Evolutionary conservation across 305 asterid species (phyloP).

Genomic region (Fraxinus angustifolia): DNA sequence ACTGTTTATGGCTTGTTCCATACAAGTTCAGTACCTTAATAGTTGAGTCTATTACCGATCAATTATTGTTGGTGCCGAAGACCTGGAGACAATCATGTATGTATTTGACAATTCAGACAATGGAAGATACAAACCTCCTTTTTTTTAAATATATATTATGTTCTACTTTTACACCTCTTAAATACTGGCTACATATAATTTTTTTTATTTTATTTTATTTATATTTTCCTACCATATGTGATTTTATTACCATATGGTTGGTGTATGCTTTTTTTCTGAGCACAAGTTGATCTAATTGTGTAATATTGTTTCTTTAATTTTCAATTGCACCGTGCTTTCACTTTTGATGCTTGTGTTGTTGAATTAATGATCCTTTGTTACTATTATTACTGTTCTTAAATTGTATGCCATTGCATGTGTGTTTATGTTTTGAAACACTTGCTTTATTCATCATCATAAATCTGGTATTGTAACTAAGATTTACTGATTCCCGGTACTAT

Average conservation of each 20-base stretch:
- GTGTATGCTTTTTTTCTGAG: background rate
- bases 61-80: background rate
- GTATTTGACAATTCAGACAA: background rate
- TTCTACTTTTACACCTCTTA: background rate
- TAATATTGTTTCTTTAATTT: background rate
- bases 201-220: background rate
- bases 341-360: background rate
- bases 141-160: background rate
- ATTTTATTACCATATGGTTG: background rate
- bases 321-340: background rate
- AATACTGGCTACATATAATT: background rate
- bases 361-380: background rate
- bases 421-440: background rate
- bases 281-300: background rate
- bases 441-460: background rate
- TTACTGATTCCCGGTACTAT: background rate
- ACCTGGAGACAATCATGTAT: background rate
- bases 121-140: background rate
- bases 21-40: background rate
- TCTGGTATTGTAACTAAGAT: background rate
- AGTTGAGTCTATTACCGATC: background rate
- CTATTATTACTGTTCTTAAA: background rate
- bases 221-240: background rate
- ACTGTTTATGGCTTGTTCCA: background rate
- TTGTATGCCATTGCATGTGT: background rate